A percentile compares a stretch with the other conserved stretches of the same genome.
Conservation (phyloP, 73 alveolate species). For the Strombidium stylifer region DNA sequence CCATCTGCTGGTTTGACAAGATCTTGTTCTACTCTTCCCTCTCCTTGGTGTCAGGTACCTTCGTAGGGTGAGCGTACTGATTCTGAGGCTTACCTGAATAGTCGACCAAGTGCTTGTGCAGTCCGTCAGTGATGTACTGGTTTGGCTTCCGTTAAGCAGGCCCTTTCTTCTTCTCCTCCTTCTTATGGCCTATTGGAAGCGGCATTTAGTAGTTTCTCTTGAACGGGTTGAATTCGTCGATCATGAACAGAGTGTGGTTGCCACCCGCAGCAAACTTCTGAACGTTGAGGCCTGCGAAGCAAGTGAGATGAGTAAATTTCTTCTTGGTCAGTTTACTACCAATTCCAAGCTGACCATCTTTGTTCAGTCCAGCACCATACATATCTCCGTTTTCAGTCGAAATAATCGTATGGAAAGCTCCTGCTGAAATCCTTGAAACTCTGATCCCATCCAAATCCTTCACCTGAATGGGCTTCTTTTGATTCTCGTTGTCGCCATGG, state of each 20-base stretch:
- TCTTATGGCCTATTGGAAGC: not conserved
- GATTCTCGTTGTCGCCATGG: constrained; percentile 81
- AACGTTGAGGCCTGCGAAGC: constrained; percentile 78
- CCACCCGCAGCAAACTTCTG: constrained; percentile 94
- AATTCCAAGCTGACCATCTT: constrained; percentile 80
- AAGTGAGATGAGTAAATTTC: constrained; percentile 71
- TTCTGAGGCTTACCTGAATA: constrained; percentile 6
- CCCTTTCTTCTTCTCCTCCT: not conserved
- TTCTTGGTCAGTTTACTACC: constrained; percentile 72
- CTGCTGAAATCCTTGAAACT: constrained; percentile 87
- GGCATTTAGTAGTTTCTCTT: constrained; percentile 68
- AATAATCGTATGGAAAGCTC: constrained; percentile 97
- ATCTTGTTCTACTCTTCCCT: not conserved
- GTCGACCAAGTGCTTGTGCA: constrained; percentile 41
- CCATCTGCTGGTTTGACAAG: constrained; percentile 3
- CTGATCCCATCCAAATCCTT: constrained; percentile 70
- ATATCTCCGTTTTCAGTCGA: constrained; percentile 86
- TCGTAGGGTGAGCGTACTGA: not conserved
- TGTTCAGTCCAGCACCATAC: constrained; percentile 90
- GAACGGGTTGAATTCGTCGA: constrained; percentile 84
- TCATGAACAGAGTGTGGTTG: constrained; percentile 94
- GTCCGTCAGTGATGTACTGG: not conserved
- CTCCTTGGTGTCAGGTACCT: not conserved
- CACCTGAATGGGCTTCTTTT: constrained; percentile 81
- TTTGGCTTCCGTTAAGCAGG: not conserved